Conservation (phyloP, 2,329 filamentous ascomycete genomes). For the Pyricularia sp. region DNA sequence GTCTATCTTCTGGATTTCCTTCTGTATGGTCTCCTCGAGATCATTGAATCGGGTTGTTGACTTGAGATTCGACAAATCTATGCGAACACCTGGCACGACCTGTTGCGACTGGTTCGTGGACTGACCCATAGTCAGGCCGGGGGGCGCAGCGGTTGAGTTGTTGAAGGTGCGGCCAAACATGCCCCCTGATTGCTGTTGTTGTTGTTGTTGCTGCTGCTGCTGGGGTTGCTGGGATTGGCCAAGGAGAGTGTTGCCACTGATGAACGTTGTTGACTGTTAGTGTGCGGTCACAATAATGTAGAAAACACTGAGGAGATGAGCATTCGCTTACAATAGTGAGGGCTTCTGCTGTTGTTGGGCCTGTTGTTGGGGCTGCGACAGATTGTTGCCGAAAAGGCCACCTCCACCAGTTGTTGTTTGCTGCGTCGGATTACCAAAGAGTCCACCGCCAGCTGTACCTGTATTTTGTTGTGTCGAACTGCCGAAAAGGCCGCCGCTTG, state of each 20-base stretch:
- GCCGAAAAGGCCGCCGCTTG: constrained; percentile 11
- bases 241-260: not conserved
- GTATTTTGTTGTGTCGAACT: constrained; percentile 1
- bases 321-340: constrained; percentile 6
- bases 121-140: constrained; percentile 12
- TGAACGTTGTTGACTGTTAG: not conserved
- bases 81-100: constrained; percentile 61
- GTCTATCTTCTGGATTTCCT: constrained; percentile 69
- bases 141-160: constrained; percentile 4
- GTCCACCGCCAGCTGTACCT: not conserved
- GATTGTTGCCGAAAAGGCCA: constrained; percentile 14
- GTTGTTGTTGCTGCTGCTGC: constrained; percentile 12
- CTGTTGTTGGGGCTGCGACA: constrained; percentile 8
- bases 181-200: constrained; percentile 21
- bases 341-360: constrained; percentile 17
- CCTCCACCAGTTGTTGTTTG: constrained; percentile 11
- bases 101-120: constrained; percentile 34
- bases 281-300: not conserved
- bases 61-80: constrained; percentile 69
- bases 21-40: constrained; percentile 72
- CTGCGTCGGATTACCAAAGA: constrained; percentile 3
- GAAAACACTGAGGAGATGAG: not conserved
- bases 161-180: constrained; percentile 21
- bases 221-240: constrained; percentile 12
- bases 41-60: constrained; percentile 90